These are phyloP conservation scores for Fomes fomentarius DNA, from an alignment of 1,284 basidiomycete genomes.

Conservation along the genomic window DNA sequence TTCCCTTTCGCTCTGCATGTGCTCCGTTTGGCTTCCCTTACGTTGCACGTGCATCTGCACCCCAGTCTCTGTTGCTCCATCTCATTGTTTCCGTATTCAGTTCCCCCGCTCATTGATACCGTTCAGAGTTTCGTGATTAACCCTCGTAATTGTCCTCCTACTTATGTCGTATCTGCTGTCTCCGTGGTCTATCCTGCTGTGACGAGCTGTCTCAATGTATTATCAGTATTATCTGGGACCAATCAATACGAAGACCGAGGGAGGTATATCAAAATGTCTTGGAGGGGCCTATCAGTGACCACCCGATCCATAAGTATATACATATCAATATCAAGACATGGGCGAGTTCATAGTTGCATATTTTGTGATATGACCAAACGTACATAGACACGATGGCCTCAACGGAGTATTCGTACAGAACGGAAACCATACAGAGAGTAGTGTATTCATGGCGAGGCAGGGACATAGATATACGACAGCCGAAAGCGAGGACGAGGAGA, in stretches of 20 bases:
- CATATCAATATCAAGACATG: no score
- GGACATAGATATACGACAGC: no score
- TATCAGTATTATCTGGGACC: conserved; percentile 22
- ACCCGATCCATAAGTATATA: no score
- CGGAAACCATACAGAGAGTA: no score
- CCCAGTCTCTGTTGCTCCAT: conserved; percentile 7
- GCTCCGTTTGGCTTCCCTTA: background rate
- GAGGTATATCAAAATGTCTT: no score
- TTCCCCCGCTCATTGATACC: background rate
- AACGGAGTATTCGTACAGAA: no score
- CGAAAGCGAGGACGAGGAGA: no score
- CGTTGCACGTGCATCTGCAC: background rate
- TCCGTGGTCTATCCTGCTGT: conserved; percentile 25
- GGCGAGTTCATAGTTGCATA: no score
- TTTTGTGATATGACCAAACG: no score
- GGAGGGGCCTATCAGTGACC: no score
- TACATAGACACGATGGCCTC: no score
- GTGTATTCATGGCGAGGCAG: no score
- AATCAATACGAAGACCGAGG: conserved; percentile 8
- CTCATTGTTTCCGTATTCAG: background rate
- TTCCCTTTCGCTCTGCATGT: background rate
- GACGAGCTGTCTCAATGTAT: conserved; percentile 28
- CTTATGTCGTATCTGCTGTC: conserved; percentile 29
- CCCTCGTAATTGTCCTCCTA: conserved; percentile 11
- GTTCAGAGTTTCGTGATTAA: background rate